Percentiles rank a stretch among this genome's conserved stretches.
phyloP scores from a whole-genome alignment of 1,139 yeast genomes.

The Protomyces lactucae-debilis region DNA sequence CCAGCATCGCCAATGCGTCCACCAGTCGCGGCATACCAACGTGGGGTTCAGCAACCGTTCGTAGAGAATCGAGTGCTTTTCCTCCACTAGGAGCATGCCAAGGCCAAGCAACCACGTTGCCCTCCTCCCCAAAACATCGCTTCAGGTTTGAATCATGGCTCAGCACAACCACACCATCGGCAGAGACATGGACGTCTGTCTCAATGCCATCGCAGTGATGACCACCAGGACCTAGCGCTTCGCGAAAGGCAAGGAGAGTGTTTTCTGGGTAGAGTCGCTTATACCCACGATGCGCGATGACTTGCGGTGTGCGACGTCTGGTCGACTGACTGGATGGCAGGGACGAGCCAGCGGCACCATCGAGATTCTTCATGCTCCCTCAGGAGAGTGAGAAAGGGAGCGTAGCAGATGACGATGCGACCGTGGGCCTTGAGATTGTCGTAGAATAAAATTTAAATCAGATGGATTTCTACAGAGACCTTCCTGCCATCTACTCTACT shows the following conservation, averaged over 20 bases:
- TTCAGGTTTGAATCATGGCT: constrained; percentile 65
- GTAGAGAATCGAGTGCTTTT: constrained; percentile 49
- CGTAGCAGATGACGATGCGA: neutral
- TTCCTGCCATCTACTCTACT: neutral
- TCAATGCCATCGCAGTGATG: constrained; percentile 52
- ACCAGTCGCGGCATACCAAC: constrained; percentile 59
- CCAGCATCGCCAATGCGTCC: constrained; percentile 58
- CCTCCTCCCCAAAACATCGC: constrained; percentile 52
- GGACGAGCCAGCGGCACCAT: neutral
- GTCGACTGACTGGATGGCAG: too few relatives aligned
- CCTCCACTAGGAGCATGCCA: constrained; percentile 34
- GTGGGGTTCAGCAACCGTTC: constrained; percentile 51
- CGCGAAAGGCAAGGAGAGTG: constrained; percentile 64
- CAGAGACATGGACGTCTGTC: constrained; percentile 75
- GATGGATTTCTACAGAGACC: neutral
- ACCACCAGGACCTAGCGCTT: constrained; percentile 67
- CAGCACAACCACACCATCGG: constrained; percentile 67
- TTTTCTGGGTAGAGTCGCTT: constrained; percentile 71
- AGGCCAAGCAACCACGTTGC: constrained; percentile 29
- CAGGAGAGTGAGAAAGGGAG: neutral
- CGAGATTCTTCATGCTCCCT: neutral
- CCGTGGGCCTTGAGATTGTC: too few relatives aligned
- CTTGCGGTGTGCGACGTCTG: constrained; percentile 2
- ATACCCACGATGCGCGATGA: constrained; percentile 38
- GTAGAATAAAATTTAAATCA: neutral